Conservation (phyloP, 129 eudicot species). For the Lonicera japonica region DNA sequence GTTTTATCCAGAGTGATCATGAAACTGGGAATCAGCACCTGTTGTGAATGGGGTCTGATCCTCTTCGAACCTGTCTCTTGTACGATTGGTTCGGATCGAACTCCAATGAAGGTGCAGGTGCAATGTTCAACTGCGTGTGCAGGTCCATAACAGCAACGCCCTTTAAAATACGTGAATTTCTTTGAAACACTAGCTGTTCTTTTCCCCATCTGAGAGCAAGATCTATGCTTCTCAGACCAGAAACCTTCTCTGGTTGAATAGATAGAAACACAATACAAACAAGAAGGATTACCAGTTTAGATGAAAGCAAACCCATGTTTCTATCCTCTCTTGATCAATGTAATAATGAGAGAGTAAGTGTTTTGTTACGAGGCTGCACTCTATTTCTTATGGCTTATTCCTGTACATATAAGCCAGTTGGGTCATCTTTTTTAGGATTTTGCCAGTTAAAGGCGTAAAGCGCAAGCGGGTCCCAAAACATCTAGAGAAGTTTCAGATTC, state of each 20-base stretch:
- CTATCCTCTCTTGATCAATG: conserved; percentile 8
- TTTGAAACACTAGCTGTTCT: too few species aligned
- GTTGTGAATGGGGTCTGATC: conserved; percentile 84
- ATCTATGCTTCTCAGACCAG: conserved; percentile 34
- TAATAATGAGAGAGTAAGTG: conserved; percentile 11
- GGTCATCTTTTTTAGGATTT: conserved; percentile 36
- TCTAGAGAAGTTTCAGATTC: conserved; percentile 46
- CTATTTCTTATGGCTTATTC: conserved; percentile 10
- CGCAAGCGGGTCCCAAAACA: conserved; percentile 40
- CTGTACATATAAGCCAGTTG: conserved; percentile 38
- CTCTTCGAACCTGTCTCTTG: conserved; percentile 59
- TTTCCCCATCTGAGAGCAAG: conserved; percentile 45
- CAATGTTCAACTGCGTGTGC: conserved; percentile 27
- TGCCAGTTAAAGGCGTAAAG: conserved; percentile 51
- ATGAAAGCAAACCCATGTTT: conserved; percentile 25
- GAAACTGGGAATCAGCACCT: conserved; percentile 26
- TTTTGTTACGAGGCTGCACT: conserved; percentile 5
- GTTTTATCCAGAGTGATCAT: too few species aligned
- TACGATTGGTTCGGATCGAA: conserved; percentile 53
- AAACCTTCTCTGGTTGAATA: conserved; percentile 33
- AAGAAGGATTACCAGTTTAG: conserved; percentile 31
- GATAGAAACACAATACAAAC: conserved; percentile 39
- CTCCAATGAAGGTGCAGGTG: conserved; percentile 59
- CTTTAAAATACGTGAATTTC: conserved; percentile 31
- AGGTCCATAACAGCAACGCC: conserved; percentile 25